Evolutionary conservation across 371 early-diverging fungal genomes (phyloP).

Genomic region (Mortierella sp.): DNA sequence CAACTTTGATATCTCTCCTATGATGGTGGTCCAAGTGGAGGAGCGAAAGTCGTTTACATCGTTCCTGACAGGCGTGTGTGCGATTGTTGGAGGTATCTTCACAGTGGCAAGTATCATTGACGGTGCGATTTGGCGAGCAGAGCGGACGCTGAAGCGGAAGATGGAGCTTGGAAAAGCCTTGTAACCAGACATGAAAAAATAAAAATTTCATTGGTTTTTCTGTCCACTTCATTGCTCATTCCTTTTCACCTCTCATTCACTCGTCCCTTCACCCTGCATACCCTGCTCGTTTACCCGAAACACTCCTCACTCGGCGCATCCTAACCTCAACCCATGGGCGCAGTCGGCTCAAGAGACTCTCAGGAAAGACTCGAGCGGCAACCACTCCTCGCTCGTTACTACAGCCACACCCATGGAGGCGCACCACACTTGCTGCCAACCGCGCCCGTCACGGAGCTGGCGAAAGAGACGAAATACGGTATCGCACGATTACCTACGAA

Average conservation of each 20-base stretch:
- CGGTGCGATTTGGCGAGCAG: slow-evolving; percentile 87
- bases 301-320: not conserved
- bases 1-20: slow-evolving; percentile 96
- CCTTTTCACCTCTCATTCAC: not conserved
- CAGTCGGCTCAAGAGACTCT: slow-evolving; percentile 17
- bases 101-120: slow-evolving; percentile 96
- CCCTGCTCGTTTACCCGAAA: not conserved
- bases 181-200: slow-evolving; percentile 9
- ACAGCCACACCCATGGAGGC: slow-evolving; percentile 18
- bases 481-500: not conserved
- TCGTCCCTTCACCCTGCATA: not conserved
- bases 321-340: slow-evolving; percentile 11
- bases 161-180: slow-evolving; percentile 86
- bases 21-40: slow-evolving; percentile 91
- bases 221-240: not conserved
- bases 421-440: slow-evolving; percentile 32
- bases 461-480: slow-evolving; percentile 45
- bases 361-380: slow-evolving; percentile 14
- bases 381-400: slow-evolving; percentile 20
- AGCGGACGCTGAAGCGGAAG: slow-evolving; percentile 82
- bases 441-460: slow-evolving; percentile 37
- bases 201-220: not conserved
- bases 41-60: slow-evolving; percentile 83
- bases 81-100: slow-evolving; percentile 95
- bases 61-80: slow-evolving; percentile 91